Conservation (phyloP, 176 grass and related monocot species). For the Triticum dicoccoides region DNA sequence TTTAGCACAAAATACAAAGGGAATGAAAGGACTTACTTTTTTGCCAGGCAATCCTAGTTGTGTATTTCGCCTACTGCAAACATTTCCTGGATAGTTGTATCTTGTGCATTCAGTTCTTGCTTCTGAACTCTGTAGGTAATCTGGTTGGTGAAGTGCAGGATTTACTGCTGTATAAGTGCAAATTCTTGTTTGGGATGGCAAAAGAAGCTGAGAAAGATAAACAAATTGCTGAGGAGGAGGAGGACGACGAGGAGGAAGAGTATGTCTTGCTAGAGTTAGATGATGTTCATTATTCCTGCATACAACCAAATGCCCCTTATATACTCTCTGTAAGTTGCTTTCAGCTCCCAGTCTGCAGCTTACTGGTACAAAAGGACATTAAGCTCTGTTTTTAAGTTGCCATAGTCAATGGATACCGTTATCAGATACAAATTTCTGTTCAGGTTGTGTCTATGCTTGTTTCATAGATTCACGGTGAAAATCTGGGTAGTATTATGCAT, state of each 20-base stretch:
- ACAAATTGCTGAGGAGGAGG: constrained; percentile 27
- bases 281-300: constrained; percentile 63
- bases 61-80: neutral
- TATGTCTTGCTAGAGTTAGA: constrained; percentile 74
- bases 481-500: neutral
- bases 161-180: neutral
- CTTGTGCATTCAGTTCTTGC: neutral
- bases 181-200: constrained; percentile 35
- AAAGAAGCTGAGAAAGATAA: constrained; percentile 26
- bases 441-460: neutral
- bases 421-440: neutral
- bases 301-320: constrained; percentile 61
- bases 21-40: neutral
- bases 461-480: neutral
- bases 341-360: neutral
- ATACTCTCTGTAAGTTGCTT: constrained; percentile 64
- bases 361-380: neutral
- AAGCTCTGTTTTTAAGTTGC: neutral
- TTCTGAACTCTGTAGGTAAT: neutral
- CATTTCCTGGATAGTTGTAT: neutral
- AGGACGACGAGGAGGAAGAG: constrained; percentile 58
- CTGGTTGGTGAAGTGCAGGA: neutral
- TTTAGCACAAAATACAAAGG: neutral
- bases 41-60: neutral
- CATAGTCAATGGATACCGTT: neutral